Percentiles rank a stretch among this genome's conserved stretches.
These are phyloP conservation scores for Dendrostoma leiphaemia DNA, from an alignment of 2,329 filamentous ascomycete genomes.

Conservation along the genomic window DNA sequence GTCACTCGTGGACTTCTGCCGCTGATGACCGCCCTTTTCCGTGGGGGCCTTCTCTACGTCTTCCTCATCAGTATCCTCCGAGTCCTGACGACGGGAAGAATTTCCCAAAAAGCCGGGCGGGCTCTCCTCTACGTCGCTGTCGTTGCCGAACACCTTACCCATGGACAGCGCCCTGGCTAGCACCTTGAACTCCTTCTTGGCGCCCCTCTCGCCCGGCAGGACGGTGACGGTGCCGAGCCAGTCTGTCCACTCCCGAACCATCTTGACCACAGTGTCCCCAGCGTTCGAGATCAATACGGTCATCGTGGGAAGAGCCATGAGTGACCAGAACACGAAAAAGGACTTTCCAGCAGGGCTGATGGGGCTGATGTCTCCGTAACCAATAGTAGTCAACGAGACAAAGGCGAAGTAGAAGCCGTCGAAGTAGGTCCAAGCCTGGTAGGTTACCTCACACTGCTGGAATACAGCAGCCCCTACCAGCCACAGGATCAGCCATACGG, in stretches of 20 bases:
- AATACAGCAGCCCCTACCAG: slow-evolving; percentile 78
- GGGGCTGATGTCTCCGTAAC: slow-evolving; percentile 79
- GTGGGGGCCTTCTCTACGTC: slow-evolving; percentile 24
- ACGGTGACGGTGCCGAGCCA: slow-evolving; percentile 59
- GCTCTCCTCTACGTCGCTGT: slow-evolving; percentile 34
- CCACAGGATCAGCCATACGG: slow-evolving; percentile 74
- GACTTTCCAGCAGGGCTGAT: slow-evolving; percentile 75
- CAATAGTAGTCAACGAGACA: slow-evolving; percentile 78
- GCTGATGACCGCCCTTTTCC: slow-evolving; percentile 27
- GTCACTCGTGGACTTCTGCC: slow-evolving; percentile 31
- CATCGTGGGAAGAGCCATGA: slow-evolving; percentile 83
- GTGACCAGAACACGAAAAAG: slow-evolving; percentile 91
- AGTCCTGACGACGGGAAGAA: slow-evolving; percentile 18
- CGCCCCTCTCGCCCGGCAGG: slow-evolving; percentile 53
- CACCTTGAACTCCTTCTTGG: slow-evolving; percentile 44
- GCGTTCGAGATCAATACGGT: slow-evolving; percentile 83
- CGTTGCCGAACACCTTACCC: slow-evolving; percentile 39
- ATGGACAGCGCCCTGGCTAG: slow-evolving; percentile 40
- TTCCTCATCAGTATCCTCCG: slow-evolving; percentile 21
- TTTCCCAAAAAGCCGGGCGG: slow-evolving; percentile 42
- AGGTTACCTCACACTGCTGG: slow-evolving; percentile 45
- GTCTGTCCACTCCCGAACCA: slow-evolving; percentile 54
- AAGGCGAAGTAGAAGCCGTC: slow-evolving; percentile 84
- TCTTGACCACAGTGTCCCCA: slow-evolving; percentile 76
- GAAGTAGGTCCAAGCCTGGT: slow-evolving; percentile 72